Base-by-base conservation (phyloP, 345 rosid species). In the Hypericum perforatum region DNA sequence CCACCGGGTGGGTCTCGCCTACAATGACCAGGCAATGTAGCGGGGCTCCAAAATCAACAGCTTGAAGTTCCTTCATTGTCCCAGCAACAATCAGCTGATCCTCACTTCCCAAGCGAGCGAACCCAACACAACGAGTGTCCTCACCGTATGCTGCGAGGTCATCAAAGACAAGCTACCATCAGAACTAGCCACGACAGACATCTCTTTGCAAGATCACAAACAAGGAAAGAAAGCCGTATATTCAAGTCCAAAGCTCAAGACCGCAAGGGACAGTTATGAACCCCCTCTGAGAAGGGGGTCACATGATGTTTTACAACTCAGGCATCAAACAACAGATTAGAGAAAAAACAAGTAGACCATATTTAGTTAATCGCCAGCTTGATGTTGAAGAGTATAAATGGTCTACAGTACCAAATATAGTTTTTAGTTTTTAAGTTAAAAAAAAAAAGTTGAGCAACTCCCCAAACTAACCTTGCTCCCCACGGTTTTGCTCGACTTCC, bases 1-100 rank as follows among this genome's bases (percentile, higher is more conserved):
- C 94, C 42, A 85, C 64, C 0, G 95, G 94, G 75, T 88, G 91
- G 9, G 84, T 89, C 41, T 78, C 14, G 14, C 95, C 95, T 39
- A 74, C 83, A 7, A 89, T 84, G 61, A 89, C 92, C 38, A 82
- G 84, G 70, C 91, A 89, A 75, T 84, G 97, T 57, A 85, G 62
- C 3, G 95, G 97, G 2, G 79, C 67, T 59, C 94, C 94, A 57
- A 84, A 94, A 74, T 89, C 89, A 50, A 82, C 82, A 5, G 45
- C 59, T 64, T 52, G 74, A 13, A 84, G 74, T 56, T 79, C 72
- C 70, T 60, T 80, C 95, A 89, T 89, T 37, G 87, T 65, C 59
- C 99, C 87, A 3, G 92, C 70, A 12, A 89, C 83, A 46, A 86
- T 81, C 76, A 52, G 76, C 72, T 86, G 95, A 58, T 84, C 94